Evolutionary conservation across 192 early-diverging fungal genomes (phyloP).

Genomic region (Obelidium mucronatum): DNA sequence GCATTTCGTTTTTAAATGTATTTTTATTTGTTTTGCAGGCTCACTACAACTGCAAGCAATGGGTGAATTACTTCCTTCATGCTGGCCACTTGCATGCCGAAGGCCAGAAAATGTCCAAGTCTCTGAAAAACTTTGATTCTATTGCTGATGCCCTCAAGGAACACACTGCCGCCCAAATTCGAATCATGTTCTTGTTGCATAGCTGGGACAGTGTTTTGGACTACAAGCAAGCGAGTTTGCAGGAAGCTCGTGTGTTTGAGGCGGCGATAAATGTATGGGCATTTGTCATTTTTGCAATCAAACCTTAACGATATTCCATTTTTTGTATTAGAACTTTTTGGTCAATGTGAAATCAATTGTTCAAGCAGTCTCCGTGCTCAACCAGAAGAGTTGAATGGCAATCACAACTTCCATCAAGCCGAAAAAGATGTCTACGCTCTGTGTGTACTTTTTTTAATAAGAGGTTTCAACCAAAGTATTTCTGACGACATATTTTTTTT

Average conservation of each 20-base stretch:
- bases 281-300: not conserved
- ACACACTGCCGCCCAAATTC: slow-evolving; percentile 84
- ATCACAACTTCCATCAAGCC: slow-evolving; percentile 72
- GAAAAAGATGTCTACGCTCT: slow-evolving; percentile 76
- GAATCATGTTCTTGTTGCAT: slow-evolving; percentile 87
- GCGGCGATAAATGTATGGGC: slow-evolving; percentile 72
- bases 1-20: not conserved
- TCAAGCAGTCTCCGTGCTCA: slow-evolving; percentile 63
- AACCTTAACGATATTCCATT: not conserved
- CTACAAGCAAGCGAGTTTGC: slow-evolving; percentile 78
- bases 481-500: not conserved
- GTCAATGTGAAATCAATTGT: slow-evolving; percentile 79
- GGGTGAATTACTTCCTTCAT: slow-evolving; percentile 99
- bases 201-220: slow-evolving; percentile 89
- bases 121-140: slow-evolving; percentile 97
- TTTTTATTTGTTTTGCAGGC: no score
- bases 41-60: slow-evolving; percentile 87
- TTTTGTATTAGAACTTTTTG: slow-evolving; percentile 82
- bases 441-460: slow-evolving; percentile 41
- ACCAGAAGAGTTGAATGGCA: slow-evolving; percentile 64
- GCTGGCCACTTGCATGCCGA: slow-evolving; percentile 94
- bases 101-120: slow-evolving; percentile 98
- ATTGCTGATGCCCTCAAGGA: slow-evolving; percentile 86
- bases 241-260: slow-evolving; percentile 81
- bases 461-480: not conserved